Base-by-base conservation (phyloP, 2,329 filamentous ascomycete species). In the Ophioceras dolichostomum region DNA sequence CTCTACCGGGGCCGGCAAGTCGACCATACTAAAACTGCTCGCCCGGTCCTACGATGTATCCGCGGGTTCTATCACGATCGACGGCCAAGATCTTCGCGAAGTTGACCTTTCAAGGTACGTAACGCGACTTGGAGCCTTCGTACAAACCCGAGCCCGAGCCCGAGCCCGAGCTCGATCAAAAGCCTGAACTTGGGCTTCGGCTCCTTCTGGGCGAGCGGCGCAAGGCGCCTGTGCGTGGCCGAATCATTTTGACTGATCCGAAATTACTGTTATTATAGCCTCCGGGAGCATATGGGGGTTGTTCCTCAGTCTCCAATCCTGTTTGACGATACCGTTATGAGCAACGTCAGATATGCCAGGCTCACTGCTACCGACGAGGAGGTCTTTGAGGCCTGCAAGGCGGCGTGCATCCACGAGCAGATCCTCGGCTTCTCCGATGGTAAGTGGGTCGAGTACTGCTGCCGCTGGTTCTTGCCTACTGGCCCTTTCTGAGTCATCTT, bases 1-100 rank as follows among this genome's bases (percentile, higher is more conserved):
- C 10, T 64, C 70, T 32, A 76, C 71, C 10, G 73, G 73, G 17
- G 70, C 71, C 10, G 72, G 72, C 26, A 76, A 76, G 45, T 73
- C 70, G 1, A 76, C 71, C 1, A 61, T 73, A 21, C 51, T 75
- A 29, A 73, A 72, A 47, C 60, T 77, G n/a, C 55, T 77, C 5
- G 65, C 70, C 46, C 68, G 73, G 1, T 74, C 73, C 46, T 77
- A 76, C 49, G 70, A 76, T 41, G 67, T 72, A 2, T 67, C 58
- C 0, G 53, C 55, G 8, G 74, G 73, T 2, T 57, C 57, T 10
- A 70, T 79, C 41, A 53, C 56, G 6, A 68, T 78, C 26, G 70
- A 78, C 40, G 68, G 65, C 2, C 67, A 75, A 40, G 68, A 76
- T 43, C 60, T 78, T 39, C 65, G 67, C 10, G 62, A 73, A 14